Conservation (phyloP, 805 yeast genomes). For the Saturnispora sanitii region DNA sequence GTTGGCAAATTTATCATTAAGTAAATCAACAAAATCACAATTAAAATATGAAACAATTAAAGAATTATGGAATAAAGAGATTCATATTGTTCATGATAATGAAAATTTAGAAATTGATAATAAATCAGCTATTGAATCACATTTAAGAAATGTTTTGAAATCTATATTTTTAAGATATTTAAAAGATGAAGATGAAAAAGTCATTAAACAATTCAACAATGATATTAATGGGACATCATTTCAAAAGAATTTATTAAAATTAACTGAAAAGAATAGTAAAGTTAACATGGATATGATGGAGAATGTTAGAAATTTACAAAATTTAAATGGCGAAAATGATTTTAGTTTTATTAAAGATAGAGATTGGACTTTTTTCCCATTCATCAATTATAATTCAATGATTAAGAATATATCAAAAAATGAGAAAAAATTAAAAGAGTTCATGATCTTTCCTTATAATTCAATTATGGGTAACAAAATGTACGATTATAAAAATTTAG, state of each 20-base stretch:
- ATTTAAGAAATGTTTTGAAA: conserved; percentile 16
- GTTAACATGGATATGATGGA: conserved; percentile 8
- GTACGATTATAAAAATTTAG: conserved; percentile 16
- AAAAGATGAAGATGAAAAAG: conserved; percentile 4
- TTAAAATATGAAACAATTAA: background rate
- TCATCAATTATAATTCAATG: conserved; percentile 11
- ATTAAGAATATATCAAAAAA: conserved; percentile 5
- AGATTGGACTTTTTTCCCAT: conserved; percentile 17
- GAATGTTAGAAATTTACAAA: conserved; percentile 12
- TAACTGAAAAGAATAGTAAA: conserved; percentile 5
- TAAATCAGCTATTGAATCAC: conserved; percentile 6
- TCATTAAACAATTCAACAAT: conserved; percentile 5
- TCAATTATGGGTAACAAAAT: conserved; percentile 16
- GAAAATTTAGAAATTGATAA: background rate
- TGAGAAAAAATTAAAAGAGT: background rate
- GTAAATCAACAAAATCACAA: background rate
- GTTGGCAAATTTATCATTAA: conserved; percentile 1
- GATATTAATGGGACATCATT: conserved; percentile 9
- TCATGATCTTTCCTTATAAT: conserved; percentile 12
- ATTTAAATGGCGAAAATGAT: conserved; percentile 15
- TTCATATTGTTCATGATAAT: conserved; percentile 7
- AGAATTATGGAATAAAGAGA: conserved; percentile 15
- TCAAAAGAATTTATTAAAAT: conserved; percentile 7
- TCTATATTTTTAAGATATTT: conserved; percentile 16
- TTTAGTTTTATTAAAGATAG: conserved; percentile 18